Evolutionary conservation across 2,329 filamentous ascomycete species (phyloP), one percentile per base, ranked within the genome.

Genomic region (Esteya vermicola): DNA sequence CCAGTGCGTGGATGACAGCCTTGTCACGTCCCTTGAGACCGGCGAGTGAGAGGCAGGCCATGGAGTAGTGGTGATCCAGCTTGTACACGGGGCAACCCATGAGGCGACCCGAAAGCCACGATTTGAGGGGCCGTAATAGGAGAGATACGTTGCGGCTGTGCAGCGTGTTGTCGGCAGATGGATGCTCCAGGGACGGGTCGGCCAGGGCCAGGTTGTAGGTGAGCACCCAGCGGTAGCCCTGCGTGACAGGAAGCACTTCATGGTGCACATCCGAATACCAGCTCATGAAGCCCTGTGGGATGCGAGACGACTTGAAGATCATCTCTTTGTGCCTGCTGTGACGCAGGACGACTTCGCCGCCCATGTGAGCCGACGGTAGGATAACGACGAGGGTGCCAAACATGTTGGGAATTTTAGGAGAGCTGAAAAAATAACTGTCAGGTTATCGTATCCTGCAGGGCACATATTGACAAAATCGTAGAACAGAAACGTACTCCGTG

Each of bases 231-330:
- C 67, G 61, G 45, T 64, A 58, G 2, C 67, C 65, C 0, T 56
- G 56, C 1, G 46, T 54, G 1, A 71, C 51, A 5, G 56, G 55
- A 31, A 57, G 55, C 36, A 67, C 54, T 50, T 70, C 64, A 46
- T 69, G 64, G 3, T 52, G 57, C 2, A 71, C 64, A 43, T 70
- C 65, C 0, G 64, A 59, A 43, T 66, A 70, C 67, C 61, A 62
- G 57, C 55, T 10, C 60, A 48, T 30, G 49, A 54, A 6, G 52
- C 51, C 28, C 5, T 36, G 38, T 4, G 13, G 6, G 19, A 40
- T 20, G 2, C 31, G 23, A 6, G 38, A 40, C 2, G 38, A 35
- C 6, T 23, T 2, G 14, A 64, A 57, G 4, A 48, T 42, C 13
- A 51, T 46, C 3, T 47, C 46, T 32, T 60, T 43, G 4, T 48